Conservation (phyloP, 2,329 filamentous ascomycete species). For the Cyphellophora attinorum region DNA sequence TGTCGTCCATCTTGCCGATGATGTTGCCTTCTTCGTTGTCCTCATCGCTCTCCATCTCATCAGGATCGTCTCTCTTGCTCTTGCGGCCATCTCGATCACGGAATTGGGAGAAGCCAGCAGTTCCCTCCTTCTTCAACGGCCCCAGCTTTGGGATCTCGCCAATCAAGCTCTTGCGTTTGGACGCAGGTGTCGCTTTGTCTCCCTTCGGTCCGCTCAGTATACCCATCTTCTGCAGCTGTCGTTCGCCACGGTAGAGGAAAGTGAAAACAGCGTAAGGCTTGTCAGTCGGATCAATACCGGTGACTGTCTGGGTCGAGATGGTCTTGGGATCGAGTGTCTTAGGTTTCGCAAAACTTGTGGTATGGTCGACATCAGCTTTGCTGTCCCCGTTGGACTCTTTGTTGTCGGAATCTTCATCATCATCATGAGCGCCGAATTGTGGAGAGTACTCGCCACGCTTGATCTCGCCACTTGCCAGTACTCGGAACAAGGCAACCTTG, state of each 20-base stretch:
- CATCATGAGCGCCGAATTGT: constrained; percentile 93
- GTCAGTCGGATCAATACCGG: constrained; percentile 83
- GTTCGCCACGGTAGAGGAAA: constrained; percentile 92
- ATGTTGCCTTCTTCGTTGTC: constrained; percentile 63
- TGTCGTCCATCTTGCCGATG: constrained; percentile 51
- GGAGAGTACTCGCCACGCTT: constrained; percentile 97
- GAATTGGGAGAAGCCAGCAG: constrained; percentile 83
- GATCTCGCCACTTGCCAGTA: constrained; percentile 90
- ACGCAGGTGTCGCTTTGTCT: constrained; percentile 49
- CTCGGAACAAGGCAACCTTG: constrained; percentile 92
- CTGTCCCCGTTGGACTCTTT: constrained; percentile 42
- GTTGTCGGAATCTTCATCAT: constrained; percentile 54
- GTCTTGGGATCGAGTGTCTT: constrained; percentile 93
- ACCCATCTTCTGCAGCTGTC: constrained; percentile 94
- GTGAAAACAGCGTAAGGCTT: constrained; percentile 96
- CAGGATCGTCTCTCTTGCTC: constrained; percentile 44
- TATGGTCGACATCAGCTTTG: constrained; percentile 79
- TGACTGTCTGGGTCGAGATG: constrained; percentile 98
- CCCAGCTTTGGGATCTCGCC: constrained; percentile 78
- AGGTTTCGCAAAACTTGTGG: constrained; percentile 93
- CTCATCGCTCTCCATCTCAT: constrained; percentile 66
- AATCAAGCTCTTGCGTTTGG: constrained; percentile 73
- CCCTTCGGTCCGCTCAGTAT: constrained; percentile 63
- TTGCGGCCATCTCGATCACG: constrained; percentile 53
- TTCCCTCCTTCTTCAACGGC: constrained; percentile 76